Evolutionary conservation across 768 basidiomycete genomes (phyloP), one percentile per base, ranked within the genome.

Genomic region (Nidularia sp.): DNA sequence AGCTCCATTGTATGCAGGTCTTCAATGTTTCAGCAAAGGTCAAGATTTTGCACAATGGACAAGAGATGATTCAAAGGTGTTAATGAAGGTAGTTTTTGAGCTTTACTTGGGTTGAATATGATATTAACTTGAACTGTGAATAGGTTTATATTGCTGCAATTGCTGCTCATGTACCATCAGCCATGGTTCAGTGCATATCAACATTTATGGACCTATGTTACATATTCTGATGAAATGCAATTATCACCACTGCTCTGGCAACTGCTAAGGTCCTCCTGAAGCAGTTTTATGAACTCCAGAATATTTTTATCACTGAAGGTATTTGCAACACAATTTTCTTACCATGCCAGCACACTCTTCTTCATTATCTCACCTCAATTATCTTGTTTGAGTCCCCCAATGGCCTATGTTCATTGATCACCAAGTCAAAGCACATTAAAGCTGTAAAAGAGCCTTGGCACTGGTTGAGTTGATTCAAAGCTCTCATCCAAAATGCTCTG

Each of bases 191-290:
- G 15, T 52, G 53, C 43, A 53, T 63, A 7, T 15, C 56, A 4
- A 41, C 53, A 4, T 60, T 62, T 43, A 34, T 56, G 1, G 61
- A 67, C 29, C 58, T 58, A 25, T 64, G 60, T 25, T 66, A 65
- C 45, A 53, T 57, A 31, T 34, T 32, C 15, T 22, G 47, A 10
- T 31, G 31, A 6, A 48, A 48, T 48, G 15, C 47, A 6, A 29
- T 48, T 48, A 48, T 31, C 7, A 25, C 8, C 8, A 6, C 18
- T 31, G 47, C 15, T 48, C 47, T 48, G 18, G 31, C 22, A 9
- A 6, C 22, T 47, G 52, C 2, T 54, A 13, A 25, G 41, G 22
- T 15, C 7, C 48, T 6, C 13, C 39, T 54, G 34, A 10, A 41
- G 5, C 33, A 39, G n/a, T 58, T 41, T 42, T 9, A 48, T 34